Evolutionary conservation across 495 filamentous ascomycete genomes (phyloP).

Genomic region (Penicillium odoratum): DNA sequence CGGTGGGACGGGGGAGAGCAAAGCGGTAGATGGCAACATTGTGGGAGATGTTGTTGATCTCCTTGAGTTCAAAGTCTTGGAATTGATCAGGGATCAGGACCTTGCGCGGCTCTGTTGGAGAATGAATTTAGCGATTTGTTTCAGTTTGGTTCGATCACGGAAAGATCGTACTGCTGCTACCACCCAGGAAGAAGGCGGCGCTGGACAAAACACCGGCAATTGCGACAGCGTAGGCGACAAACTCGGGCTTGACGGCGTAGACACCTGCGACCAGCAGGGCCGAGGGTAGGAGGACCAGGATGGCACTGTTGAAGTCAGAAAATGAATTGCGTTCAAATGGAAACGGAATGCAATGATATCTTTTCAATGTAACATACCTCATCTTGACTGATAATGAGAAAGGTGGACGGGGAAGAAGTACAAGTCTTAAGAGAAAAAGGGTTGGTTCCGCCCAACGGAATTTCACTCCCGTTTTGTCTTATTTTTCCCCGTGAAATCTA

Average conservation of each 20-base stretch:
- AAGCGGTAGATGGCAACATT: constrained; percentile 99
- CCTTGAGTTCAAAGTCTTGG: constrained; percentile 84
- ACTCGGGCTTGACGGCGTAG: constrained; percentile 76
- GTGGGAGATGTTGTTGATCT: constrained; percentile 91
- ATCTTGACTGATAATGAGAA: constrained; percentile 27
- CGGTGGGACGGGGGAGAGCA: constrained; percentile 67
- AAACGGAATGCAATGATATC: neutral
- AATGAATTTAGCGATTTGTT: constrained; percentile 9
- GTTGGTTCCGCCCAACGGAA: constrained; percentile 30
- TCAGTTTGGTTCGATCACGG: neutral
- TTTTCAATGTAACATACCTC: constrained; percentile 28
- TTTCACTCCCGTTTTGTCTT: constrained; percentile 23
- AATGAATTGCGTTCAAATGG: constrained; percentile 4
- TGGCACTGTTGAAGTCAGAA: constrained; percentile 37
- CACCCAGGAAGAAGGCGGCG: constrained; percentile 18
- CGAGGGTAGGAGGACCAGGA: constrained; percentile 82
- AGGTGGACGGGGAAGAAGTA: constrained; percentile 7
- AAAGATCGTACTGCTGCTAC: constrained; percentile 25
- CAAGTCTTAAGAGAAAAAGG: constrained; percentile 11
- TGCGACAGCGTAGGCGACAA: constrained; percentile 67
- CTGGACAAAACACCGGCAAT: constrained; percentile 19
- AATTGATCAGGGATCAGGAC: constrained; percentile 83
- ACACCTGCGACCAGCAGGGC: constrained; percentile 74
- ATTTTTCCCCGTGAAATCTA: neutral
- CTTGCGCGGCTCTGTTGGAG: constrained; percentile 62